Conservation (phyloP, 306 rosid genomes). For the Delonix regia region DNA sequence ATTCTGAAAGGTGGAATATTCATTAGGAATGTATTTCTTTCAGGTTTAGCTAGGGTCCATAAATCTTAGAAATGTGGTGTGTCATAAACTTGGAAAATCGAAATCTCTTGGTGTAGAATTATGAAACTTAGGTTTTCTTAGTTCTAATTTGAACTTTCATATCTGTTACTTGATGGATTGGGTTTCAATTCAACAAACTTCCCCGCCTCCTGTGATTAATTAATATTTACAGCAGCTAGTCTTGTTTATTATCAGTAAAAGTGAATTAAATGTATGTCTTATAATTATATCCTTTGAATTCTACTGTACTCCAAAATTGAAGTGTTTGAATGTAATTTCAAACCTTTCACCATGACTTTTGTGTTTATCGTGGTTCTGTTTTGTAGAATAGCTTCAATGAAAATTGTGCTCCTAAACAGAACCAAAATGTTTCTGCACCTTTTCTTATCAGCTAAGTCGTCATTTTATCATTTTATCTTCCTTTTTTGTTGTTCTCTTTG, state of each 20-base stretch:
- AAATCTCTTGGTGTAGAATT: slow-evolving; percentile 6
- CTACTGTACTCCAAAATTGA: not conserved
- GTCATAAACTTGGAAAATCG: not conserved
- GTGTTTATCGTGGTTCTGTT: not conserved
- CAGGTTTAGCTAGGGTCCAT: not conserved
- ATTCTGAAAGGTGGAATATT: not conserved
- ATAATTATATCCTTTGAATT: not conserved
- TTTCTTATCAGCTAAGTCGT: no score
- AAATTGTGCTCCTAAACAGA: no score
- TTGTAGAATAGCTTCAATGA: not conserved
- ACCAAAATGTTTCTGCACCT: no score
- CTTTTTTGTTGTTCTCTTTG: no score
- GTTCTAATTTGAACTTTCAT: not conserved
- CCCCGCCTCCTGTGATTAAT: not conserved
- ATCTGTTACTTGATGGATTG: slow-evolving; percentile 1
- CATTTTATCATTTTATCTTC: no score
- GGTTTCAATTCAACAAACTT: not conserved
- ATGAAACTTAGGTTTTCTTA: slow-evolving; percentile 29
- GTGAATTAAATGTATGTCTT: not conserved
- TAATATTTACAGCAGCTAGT: no score
- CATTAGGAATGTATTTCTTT: not conserved
- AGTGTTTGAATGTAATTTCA: not conserved
- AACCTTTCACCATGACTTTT: not conserved
- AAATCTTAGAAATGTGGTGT: slow-evolving; percentile 12
- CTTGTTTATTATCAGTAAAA: not conserved